These are phyloP conservation scores for Ganoderma meredithae DNA, from an alignment of 1,284 basidiomycete species.

Conservation along the genomic window DNA sequence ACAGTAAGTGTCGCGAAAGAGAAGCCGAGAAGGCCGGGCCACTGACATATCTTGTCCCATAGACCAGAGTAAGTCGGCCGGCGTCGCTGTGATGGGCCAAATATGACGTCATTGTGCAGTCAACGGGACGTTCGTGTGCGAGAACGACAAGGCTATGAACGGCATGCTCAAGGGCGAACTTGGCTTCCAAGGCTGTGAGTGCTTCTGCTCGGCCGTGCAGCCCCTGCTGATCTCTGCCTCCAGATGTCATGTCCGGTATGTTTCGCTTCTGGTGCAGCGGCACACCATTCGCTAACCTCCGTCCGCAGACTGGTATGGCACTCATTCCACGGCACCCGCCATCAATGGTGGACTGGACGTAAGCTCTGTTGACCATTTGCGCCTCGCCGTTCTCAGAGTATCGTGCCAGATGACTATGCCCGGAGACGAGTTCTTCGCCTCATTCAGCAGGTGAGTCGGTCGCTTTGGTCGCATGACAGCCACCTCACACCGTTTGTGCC, in stretches of 20 bases:
- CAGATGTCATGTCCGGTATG: slow-evolving; percentile 42
- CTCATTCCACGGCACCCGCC: slow-evolving; percentile 44
- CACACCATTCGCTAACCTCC: background rate
- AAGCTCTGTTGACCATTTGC: slow-evolving; percentile 21
- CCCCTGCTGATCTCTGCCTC: background rate
- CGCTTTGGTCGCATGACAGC: background rate
- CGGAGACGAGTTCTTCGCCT: slow-evolving; percentile 50
- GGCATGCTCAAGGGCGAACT: slow-evolving; percentile 78
- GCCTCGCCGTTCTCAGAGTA: background rate
- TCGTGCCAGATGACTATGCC: slow-evolving; percentile 64
- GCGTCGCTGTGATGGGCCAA: background rate
- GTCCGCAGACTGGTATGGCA: slow-evolving; percentile 55
- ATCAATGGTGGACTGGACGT: slow-evolving; percentile 71
- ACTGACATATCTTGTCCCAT: background rate
- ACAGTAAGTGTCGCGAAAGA: slow-evolving; percentile 48
- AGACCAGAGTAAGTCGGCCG: slow-evolving; percentile 50
- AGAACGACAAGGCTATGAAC: slow-evolving; percentile 74
- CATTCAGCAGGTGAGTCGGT: slow-evolving; percentile 26
- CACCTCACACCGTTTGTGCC: background rate
- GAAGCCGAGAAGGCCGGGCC: background rate
- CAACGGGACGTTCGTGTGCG: slow-evolving; percentile 73
- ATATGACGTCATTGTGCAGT: slow-evolving; percentile 40
- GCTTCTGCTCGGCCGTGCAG: too few species aligned
- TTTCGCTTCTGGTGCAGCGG: too few species aligned
- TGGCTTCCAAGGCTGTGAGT: slow-evolving; percentile 74